Evolutionary conservation across 495 filamentous ascomycete genomes (phyloP).

Genomic region (Lepraria neglecta): DNA sequence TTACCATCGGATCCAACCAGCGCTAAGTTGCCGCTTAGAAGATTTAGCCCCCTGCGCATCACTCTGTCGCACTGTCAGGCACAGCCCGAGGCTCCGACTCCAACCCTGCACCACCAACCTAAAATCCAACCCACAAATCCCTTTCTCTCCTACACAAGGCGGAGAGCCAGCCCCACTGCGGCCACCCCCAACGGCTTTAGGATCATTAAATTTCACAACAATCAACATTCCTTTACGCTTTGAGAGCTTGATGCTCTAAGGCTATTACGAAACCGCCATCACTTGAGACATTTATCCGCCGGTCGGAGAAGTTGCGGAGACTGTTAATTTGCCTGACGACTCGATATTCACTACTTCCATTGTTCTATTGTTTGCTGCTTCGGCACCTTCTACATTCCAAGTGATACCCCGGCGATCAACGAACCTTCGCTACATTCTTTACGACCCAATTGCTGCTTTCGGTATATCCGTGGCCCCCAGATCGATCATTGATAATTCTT

Average conservation of each 20-base stretch:
- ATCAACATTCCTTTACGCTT: conserved; percentile 14
- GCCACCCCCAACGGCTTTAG: conserved; percentile 16
- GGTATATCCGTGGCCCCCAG: conserved; percentile 7
- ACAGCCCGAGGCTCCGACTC: conserved; percentile 25
- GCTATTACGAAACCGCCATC: conserved; percentile 17
- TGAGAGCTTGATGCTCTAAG: conserved; percentile 21
- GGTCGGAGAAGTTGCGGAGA: conserved; percentile 19
- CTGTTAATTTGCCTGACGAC: conserved; percentile 3
- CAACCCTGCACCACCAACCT: conserved; percentile 2
- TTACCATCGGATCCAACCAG: conserved; percentile 17
- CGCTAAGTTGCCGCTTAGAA: conserved; percentile 20
- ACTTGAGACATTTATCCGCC: conserved; percentile 17
- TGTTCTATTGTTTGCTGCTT: conserved; percentile 1
- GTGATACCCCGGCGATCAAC: background rate
- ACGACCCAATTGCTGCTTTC: conserved; percentile 10
- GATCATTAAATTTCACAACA: conserved; percentile 9
- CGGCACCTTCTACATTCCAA: conserved; percentile 2
- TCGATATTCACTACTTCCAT: background rate
- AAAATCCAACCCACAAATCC: background rate
- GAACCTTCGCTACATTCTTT: conserved; percentile 11
- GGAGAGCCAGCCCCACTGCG: conserved; percentile 17
- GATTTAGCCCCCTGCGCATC: conserved; percentile 23
- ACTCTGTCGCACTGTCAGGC: conserved; percentile 22
- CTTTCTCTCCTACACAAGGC: conserved; percentile 12
- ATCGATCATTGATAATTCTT: conserved; percentile 15